A percentile compares a stretch with the other conserved stretches of the same genome.
These are phyloP conservation scores for Spathaspora boniae DNA, from an alignment of 805 yeast genomes.

Conservation along the genomic window DNA sequence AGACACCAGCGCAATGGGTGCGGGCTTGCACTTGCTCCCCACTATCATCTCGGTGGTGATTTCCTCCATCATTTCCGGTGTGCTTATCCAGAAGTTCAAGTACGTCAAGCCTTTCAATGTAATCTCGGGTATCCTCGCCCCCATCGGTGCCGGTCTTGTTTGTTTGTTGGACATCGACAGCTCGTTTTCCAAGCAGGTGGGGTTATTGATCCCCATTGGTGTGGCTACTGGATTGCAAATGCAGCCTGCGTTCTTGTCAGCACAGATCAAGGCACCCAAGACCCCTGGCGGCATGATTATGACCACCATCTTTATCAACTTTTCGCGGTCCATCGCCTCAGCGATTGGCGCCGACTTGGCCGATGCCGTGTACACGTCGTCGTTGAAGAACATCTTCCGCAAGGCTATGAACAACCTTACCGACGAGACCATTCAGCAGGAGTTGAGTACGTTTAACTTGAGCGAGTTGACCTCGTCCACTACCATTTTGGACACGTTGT, in stretches of 20 bases:
- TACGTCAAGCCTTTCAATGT: slow-evolving; percentile 40
- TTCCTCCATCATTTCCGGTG: slow-evolving; percentile 36
- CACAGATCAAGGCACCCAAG: slow-evolving; percentile 51
- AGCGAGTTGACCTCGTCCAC: slow-evolving; percentile 6
- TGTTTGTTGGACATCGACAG: slow-evolving; percentile 40
- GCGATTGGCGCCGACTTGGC: slow-evolving; percentile 34
- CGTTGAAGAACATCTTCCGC: slow-evolving; percentile 10
- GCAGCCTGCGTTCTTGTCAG: slow-evolving; percentile 42
- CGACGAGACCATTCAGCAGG: slow-evolving; percentile 6
- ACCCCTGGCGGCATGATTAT: slow-evolving; percentile 47
- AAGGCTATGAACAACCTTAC: slow-evolving; percentile 7
- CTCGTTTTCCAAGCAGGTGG: slow-evolving; percentile 33
- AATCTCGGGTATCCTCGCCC: slow-evolving; percentile 23
- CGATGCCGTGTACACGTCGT: slow-evolving; percentile 11
- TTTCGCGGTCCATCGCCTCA: slow-evolving; percentile 44
- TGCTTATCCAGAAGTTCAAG: slow-evolving; percentile 33
- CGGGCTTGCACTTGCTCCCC: slow-evolving; percentile 47
- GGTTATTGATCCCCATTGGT: slow-evolving; percentile 46
- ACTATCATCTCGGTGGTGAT: slow-evolving; percentile 36
- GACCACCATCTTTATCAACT: slow-evolving; percentile 44
- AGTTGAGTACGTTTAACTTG: slow-evolving; percentile 12
- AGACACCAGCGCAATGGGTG: slow-evolving; percentile 36
- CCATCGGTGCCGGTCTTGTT: slow-evolving; percentile 45
- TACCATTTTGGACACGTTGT: slow-evolving; percentile 10
- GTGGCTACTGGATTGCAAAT: slow-evolving; percentile 44